These are phyloP conservation scores for Vaccinium myrtillus DNA, from an alignment of 148 eudicot species.

Conservation along the genomic window DNA sequence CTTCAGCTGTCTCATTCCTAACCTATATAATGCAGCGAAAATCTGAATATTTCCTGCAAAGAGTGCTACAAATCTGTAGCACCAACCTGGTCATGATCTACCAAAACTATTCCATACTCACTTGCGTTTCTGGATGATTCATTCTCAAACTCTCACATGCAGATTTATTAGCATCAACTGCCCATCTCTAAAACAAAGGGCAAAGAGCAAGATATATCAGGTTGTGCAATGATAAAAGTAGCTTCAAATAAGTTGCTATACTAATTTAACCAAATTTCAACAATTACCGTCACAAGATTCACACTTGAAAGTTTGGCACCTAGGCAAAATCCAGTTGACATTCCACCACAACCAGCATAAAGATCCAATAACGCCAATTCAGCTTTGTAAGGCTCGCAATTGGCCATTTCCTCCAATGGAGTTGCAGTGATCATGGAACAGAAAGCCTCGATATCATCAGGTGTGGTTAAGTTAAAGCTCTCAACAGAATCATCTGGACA, in stretches of 20 bases:
- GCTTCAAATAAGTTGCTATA: conserved; percentile 6
- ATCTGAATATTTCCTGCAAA: neutral
- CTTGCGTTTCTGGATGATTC: conserved; percentile 85
- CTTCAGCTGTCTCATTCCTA: conserved; percentile 76
- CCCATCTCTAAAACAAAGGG: conserved; percentile 66
- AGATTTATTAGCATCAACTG: conserved; percentile 57
- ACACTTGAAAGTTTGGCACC: conserved; percentile 81
- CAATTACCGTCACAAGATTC: conserved; percentile 67
- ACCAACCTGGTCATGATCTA: neutral
- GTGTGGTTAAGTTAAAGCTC: conserved; percentile 28
- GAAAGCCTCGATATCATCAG: conserved; percentile 22
- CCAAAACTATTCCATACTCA: conserved; percentile 32
- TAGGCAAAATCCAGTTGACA: conserved; percentile 92
- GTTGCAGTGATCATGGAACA: conserved; percentile 33
- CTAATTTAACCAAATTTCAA: neutral
- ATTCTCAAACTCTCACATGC: conserved; percentile 93
- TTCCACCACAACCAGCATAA: conserved; percentile 95
- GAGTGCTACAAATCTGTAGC: neutral
- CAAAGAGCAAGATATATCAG: conserved; percentile 3
- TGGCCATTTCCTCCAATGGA: conserved; percentile 38
- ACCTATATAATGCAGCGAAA: conserved; percentile 44
- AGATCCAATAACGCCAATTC: conserved; percentile 74
- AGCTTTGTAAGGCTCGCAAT: conserved; percentile 36
- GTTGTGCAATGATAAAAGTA: conserved; percentile 7
- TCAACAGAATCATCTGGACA: conserved; percentile 26